Conservation (phyloP, 495 filamentous ascomycete genomes). For the Sordaria brevicollis region DNA sequence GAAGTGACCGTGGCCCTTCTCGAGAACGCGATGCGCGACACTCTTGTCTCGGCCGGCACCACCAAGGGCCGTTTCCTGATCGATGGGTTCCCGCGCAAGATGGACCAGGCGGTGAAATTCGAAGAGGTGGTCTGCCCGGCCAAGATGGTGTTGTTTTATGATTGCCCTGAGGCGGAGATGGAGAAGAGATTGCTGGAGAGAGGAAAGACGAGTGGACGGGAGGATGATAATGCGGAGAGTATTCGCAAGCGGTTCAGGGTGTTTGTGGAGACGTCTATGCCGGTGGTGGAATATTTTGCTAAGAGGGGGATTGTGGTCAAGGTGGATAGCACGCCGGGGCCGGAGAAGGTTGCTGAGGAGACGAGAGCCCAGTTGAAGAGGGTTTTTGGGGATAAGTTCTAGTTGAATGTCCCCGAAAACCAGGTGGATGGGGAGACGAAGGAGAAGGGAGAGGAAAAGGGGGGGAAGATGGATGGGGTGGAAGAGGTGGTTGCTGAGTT, state of each 20-base stretch:
- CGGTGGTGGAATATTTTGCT: slow-evolving; percentile 81
- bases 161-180: slow-evolving; percentile 85
- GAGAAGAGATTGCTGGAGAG: slow-evolving; percentile 70
- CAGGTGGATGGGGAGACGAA: not conserved
- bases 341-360: slow-evolving; percentile 64
- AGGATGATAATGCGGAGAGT: slow-evolving; percentile 89
- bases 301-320: slow-evolving; percentile 66
- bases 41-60: slow-evolving; percentile 28
- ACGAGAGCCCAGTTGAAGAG: slow-evolving; percentile 41
- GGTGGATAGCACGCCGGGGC: slow-evolving; percentile 54
- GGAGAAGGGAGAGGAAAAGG: not conserved
- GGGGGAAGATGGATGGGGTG: not conserved
- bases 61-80: slow-evolving; percentile 65
- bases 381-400: slow-evolving; percentile 24
- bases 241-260: slow-evolving; percentile 92
- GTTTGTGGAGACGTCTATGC: slow-evolving; percentile 93
- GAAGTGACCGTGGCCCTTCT: slow-evolving; percentile 91
- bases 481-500: not conserved
- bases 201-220: slow-evolving; percentile 80
- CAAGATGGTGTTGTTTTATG: slow-evolving; percentile 78
- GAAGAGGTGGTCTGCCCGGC: slow-evolving; percentile 79
- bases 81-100: slow-evolving; percentile 91
- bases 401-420: not conserved
- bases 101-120: slow-evolving; percentile 92
- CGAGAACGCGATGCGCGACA: slow-evolving; percentile 79